These are phyloP conservation scores for Phialophora expanda DNA, from an alignment of 2,329 filamentous ascomycete species.

Conservation along the genomic window DNA sequence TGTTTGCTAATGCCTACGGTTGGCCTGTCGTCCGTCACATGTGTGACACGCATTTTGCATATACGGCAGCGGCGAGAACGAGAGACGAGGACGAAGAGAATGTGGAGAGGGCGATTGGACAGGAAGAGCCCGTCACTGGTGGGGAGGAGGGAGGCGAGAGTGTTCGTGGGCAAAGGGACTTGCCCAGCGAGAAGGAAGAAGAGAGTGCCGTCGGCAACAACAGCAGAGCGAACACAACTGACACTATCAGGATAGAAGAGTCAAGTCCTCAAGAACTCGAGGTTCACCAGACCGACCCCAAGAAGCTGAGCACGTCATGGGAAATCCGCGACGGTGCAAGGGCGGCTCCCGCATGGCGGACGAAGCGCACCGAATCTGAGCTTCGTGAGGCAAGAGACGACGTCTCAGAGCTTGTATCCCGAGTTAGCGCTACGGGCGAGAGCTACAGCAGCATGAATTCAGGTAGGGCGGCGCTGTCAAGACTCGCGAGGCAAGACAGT, in stretches of 20 bases:
- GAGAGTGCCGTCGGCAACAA: conserved; percentile 9
- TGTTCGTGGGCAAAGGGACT: conserved; percentile 53
- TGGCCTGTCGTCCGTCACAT: conserved; percentile 97
- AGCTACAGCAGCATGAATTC: conserved; percentile 37
- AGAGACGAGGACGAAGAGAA: conserved; percentile 70
- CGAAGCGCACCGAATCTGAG: conserved; percentile 37
- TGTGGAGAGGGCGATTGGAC: conserved; percentile 71
- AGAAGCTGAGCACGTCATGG: conserved; percentile 29
- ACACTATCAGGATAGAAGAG: conserved; percentile 17
- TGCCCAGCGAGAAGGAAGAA: conserved; percentile 36
- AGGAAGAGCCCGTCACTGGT: conserved; percentile 59
- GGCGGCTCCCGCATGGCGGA: conserved; percentile 7
- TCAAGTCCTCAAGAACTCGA: conserved; percentile 16
- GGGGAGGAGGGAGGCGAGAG: conserved; percentile 65
- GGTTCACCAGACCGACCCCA: conserved; percentile 14
- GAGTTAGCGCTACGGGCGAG: conserved; percentile 33
- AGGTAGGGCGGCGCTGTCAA: conserved; percentile 31
- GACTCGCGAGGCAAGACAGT: conserved; percentile 55
- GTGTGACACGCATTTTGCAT: conserved; percentile 91
- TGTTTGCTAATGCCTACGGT: conserved; percentile 96
- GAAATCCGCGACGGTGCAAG: conserved; percentile 9
- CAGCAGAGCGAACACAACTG: conserved; percentile 8
- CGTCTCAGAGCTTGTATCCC: conserved; percentile 42
- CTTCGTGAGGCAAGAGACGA: conserved; percentile 41
- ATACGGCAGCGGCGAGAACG: conserved; percentile 68